These are phyloP conservation scores for Phlegmacium glaucopus DNA, from an alignment of 768 basidiomycete species.

Conservation along the genomic window DNA sequence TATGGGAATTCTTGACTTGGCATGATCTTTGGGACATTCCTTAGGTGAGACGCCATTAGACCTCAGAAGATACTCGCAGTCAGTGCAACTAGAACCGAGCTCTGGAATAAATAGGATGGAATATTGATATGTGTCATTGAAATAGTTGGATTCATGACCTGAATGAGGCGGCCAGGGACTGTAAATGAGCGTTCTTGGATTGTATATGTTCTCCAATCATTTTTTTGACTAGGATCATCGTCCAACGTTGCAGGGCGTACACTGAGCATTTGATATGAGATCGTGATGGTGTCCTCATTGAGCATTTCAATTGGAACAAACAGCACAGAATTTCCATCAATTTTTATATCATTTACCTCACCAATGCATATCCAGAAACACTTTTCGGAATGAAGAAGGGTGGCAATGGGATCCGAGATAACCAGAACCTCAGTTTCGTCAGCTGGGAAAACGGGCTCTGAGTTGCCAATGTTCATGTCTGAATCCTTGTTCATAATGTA, in stretches of 20 bases:
- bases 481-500: background rate
- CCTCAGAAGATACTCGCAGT: conserved; percentile 10
- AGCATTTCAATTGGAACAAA: conserved; percentile 10
- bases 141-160: conserved; percentile 11
- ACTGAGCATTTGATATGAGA: conserved; percentile 18
- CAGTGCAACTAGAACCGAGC: conserved; percentile 8
- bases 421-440: conserved; percentile 1
- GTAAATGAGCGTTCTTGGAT: conserved; percentile 5
- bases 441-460: background rate
- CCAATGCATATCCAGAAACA: conserved; percentile 14
- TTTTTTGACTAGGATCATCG: conserved; percentile 11
- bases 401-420: conserved; percentile 13
- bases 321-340: conserved; percentile 7
- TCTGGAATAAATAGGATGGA: conserved; percentile 17
- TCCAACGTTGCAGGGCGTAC: conserved; percentile 10
- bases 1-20: conserved; percentile 10
- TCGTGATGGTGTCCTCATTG: conserved; percentile 2
- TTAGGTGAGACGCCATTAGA: conserved; percentile 1
- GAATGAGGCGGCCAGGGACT: conserved; percentile 12
- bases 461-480: background rate
- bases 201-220: conserved; percentile 16
- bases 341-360: conserved; percentile 8
- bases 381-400: conserved; percentile 9
- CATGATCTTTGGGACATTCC: conserved; percentile 9
- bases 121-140: conserved; percentile 3